phyloP scores from a whole-genome alignment of 2,329 filamentous ascomycete species.

The Pseudopyricularia cyperi region DNA sequence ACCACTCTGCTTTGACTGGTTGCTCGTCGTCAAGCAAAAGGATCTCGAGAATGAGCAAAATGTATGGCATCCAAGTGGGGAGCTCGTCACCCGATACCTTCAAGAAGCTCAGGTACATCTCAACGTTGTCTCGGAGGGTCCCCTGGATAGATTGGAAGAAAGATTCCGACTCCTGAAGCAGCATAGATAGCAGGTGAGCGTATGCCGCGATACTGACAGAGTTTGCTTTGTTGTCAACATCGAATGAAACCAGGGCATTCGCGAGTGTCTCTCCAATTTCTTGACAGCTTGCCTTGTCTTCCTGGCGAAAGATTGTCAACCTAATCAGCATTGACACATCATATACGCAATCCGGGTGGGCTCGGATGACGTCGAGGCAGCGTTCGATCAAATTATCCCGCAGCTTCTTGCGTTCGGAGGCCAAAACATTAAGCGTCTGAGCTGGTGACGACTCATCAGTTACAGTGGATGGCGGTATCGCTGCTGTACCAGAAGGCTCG shows the following conservation, averaged over 20 bases:
- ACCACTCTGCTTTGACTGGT: conserved; percentile 64
- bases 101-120: conserved; percentile 66
- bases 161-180: conserved; percentile 62
- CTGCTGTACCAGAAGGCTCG: neutral
- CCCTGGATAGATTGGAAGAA: conserved; percentile 71
- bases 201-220: conserved; percentile 64
- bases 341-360: conserved; percentile 78
- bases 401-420: conserved; percentile 59
- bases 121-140: conserved; percentile 64
- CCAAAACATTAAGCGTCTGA: conserved; percentile 65
- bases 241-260: conserved; percentile 65
- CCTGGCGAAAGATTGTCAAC: conserved; percentile 50
- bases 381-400: conserved; percentile 73
- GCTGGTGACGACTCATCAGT: conserved; percentile 44
- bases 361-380: conserved; percentile 78
- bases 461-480: conserved; percentile 16
- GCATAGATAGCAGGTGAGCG: conserved; percentile 77
- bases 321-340: conserved; percentile 81
- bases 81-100: conserved; percentile 54
- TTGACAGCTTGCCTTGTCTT: conserved; percentile 40
- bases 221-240: conserved; percentile 49
- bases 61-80: conserved; percentile 86
- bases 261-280: conserved; percentile 76
- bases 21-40: conserved; percentile 82
- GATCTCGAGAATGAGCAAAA: conserved; percentile 81